A percentile compares a stretch with the other conserved stretches of the same genome.
Conservation (phyloP, 768 basidiomycete genomes). For the Coprinellus micaceus region DNA sequence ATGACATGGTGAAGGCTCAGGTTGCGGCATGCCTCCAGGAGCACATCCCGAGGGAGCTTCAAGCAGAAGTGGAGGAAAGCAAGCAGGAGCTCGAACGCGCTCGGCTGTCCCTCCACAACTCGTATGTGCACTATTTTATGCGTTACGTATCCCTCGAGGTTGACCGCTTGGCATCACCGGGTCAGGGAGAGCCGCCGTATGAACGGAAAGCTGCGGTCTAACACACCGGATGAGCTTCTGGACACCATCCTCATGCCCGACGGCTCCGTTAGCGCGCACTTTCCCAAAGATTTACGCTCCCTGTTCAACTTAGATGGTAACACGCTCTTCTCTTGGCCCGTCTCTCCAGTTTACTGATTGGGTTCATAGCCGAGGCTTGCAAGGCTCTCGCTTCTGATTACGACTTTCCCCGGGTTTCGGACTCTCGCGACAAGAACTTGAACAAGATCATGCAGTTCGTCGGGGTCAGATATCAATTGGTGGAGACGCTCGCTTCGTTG, state of each 20-base stretch:
- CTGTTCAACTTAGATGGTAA: conserved; percentile 53
- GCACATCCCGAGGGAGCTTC: conserved; percentile 46
- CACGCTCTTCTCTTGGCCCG: conserved; percentile 12
- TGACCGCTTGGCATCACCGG: not conserved
- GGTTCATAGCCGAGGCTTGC: conserved; percentile 26
- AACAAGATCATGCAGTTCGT: conserved; percentile 56
- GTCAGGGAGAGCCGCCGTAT: conserved; percentile 54
- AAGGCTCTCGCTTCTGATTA: conserved; percentile 38
- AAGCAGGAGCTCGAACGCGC: conserved; percentile 44
- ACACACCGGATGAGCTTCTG: conserved; percentile 37
- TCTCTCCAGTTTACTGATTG: not conserved
- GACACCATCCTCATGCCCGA: conserved; percentile 45
- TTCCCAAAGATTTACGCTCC: conserved; percentile 47
- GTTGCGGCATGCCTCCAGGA: conserved; percentile 44
- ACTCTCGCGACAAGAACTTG: conserved; percentile 44
- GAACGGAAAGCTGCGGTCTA: conserved; percentile 45
- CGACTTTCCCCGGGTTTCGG: conserved; percentile 32
- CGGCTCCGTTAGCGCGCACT: conserved; percentile 44
- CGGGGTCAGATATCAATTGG: conserved; percentile 57
- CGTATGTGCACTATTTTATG: conserved; percentile 36
- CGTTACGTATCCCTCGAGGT: not conserved
- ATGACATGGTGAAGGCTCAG: conserved; percentile 46
- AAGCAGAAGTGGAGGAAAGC: conserved; percentile 43
- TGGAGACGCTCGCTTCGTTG: conserved; percentile 23
- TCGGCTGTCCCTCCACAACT: conserved; percentile 49